A percentile compares a stretch with the other conserved stretches of the same genome.
These are phyloP conservation scores for Xylaria multiplex DNA, from an alignment of 2,329 filamentous ascomycete genomes.

Conservation along the genomic window DNA sequence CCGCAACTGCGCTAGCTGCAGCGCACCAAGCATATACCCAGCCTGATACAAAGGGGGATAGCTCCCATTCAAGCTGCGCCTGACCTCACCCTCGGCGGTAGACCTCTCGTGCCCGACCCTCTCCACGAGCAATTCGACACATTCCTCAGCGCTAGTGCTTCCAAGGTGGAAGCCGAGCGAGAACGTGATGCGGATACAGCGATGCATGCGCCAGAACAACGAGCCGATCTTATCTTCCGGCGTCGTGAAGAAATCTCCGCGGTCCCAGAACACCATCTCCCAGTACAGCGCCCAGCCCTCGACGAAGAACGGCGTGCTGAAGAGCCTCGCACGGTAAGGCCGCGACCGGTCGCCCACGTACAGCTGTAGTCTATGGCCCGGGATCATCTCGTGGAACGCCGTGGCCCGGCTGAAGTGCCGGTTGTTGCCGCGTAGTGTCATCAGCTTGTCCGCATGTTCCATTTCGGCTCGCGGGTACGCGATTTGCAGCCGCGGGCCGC, in stretches of 20 bases:
- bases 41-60: conserved; percentile 69
- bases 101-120: conserved; percentile 67
- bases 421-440: conserved; percentile 70
- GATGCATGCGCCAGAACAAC: conserved; percentile 71
- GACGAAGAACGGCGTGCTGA: conserved; percentile 67
- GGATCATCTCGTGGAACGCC: conserved; percentile 70
- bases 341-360: conserved; percentile 59
- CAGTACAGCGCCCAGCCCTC: conserved; percentile 72
- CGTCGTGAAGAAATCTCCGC: conserved; percentile 60
- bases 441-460: conserved; percentile 64
- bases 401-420: conserved; percentile 66
- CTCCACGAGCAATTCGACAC: conserved; percentile 65
- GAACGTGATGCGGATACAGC: conserved; percentile 68
- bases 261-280: conserved; percentile 68
- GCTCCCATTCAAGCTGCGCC: conserved; percentile 64
- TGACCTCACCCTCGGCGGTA: conserved; percentile 69
- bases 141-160: conserved; percentile 62
- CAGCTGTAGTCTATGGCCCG: conserved; percentile 66
- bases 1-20: conserved; percentile 64
- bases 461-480: conserved; percentile 65
- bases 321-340: conserved; percentile 59
- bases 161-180: conserved; percentile 68
- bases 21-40: conserved; percentile 67
- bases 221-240: conserved; percentile 66
- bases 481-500: conserved; percentile 63